These are phyloP conservation scores for Parmelia sp. DNA, from an alignment of 495 filamentous ascomycete species.

Conservation along the genomic window DNA sequence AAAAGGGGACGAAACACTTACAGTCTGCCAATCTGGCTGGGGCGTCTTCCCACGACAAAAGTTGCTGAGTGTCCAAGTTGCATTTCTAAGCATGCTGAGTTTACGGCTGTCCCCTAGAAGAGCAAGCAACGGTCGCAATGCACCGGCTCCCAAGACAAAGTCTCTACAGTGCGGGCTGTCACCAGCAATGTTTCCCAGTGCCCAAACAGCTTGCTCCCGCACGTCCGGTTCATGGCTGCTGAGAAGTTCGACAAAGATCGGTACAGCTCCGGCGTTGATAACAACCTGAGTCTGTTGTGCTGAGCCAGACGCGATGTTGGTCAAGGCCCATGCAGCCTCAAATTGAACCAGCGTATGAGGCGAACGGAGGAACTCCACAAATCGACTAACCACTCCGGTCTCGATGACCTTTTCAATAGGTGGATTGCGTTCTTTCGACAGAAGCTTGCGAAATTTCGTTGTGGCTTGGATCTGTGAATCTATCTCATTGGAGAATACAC, in stretches of 20 bases:
- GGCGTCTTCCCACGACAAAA: constrained; percentile 99
- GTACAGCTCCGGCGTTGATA: constrained; percentile 96
- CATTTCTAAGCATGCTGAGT: constrained; percentile 97
- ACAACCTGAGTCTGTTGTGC: constrained; percentile 97
- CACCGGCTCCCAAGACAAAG: constrained; percentile 84
- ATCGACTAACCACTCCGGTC: constrained; percentile 94
- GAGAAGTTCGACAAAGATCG: constrained; percentile 95
- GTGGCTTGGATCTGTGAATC: constrained; percentile 98
- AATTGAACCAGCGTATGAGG: constrained; percentile 99
- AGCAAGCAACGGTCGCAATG: constrained; percentile 78
- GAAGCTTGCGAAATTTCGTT: constrained; percentile 95
- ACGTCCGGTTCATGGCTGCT: constrained; percentile 96
- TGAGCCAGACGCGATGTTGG: constrained; percentile 98
- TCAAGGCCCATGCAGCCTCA: constrained; percentile 98
- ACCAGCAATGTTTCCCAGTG: constrained; percentile 97
- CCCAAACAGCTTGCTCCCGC: constrained; percentile 98
- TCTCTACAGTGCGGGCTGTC: constrained; percentile 96
- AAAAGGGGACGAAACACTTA: constrained; percentile 41
- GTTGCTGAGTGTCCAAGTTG: constrained; percentile 99
- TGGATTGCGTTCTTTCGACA: constrained; percentile 98
- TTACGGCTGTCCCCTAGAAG: constrained; percentile 96
- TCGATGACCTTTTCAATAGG: constrained; percentile 99
- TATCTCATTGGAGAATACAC: constrained; percentile 97
- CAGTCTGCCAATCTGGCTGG: constrained; percentile 95
- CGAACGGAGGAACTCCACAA: constrained; percentile 96